Conservation (phyloP, 2,329 filamentous ascomycete genomes). For the Aspergillus quadrilineatus region DNA sequence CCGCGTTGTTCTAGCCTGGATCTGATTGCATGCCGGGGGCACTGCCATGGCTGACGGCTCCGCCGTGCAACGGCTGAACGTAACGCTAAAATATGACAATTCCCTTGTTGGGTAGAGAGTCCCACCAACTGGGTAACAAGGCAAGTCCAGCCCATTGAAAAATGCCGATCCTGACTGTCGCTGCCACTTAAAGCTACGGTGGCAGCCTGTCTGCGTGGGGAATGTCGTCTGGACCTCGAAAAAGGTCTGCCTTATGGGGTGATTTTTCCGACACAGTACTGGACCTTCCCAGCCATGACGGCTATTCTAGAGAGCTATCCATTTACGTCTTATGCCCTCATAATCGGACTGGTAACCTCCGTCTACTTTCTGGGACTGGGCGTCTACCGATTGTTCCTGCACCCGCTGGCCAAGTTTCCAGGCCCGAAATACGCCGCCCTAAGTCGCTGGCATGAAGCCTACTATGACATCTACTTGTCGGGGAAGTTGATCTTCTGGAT, state of each 20-base stretch:
- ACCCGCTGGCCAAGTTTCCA: constrained; percentile 17
- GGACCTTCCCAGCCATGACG: not conserved
- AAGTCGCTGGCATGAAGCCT: constrained; percentile 18
- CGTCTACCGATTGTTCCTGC: constrained; percentile 15
- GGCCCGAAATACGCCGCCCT: constrained; percentile 17
- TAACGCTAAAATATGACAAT: not conserved
- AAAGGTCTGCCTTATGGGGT: too few relatives aligned
- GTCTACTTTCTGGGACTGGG: constrained; percentile 7
- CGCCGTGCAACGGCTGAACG: not conserved
- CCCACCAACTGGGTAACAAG: too few relatives aligned
- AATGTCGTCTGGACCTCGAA: too few relatives aligned
- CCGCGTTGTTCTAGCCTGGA: not conserved
- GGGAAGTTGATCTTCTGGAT: constrained; percentile 21
- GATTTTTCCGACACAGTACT: too few relatives aligned
- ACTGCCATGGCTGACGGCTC: not conserved
- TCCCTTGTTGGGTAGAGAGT: not conserved
- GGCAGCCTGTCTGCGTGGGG: not conserved
- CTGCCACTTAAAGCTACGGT: not conserved
- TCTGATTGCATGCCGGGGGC: not conserved
- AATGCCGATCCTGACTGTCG: not conserved
- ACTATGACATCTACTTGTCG: constrained; percentile 16
- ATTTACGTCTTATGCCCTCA: not conserved
- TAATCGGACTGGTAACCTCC: constrained; percentile 34
- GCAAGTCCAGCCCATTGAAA: not conserved
- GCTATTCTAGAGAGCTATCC: too few relatives aligned